phyloP scores from a whole-genome alignment of 495 filamentous ascomycete genomes.

The Haplographium delicatum region DNA sequence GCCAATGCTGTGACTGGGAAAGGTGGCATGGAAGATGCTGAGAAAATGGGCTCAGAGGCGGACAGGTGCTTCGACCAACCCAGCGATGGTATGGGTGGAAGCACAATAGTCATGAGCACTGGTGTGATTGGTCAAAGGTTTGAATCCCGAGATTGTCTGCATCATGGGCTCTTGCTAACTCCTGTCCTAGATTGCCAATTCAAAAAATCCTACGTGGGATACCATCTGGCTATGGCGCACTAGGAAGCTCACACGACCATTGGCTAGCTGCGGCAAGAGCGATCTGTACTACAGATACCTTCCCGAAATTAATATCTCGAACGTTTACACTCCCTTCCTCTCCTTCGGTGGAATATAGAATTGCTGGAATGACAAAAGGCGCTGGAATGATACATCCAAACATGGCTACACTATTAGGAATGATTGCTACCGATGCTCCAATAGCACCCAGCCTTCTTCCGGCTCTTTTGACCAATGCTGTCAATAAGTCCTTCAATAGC shows the following conservation, averaged over 20 bases:
- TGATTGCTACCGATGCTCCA: constrained; percentile 89
- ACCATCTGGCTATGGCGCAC: constrained; percentile 62
- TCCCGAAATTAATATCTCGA: constrained; percentile 88
- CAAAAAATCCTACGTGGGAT: constrained; percentile 82
- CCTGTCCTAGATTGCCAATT: constrained; percentile 64
- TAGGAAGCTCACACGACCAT: constrained; percentile 71
- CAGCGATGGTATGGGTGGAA: constrained; percentile 54
- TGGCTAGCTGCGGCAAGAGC: constrained; percentile 86
- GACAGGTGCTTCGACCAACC: constrained; percentile 54
- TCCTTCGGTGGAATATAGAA: constrained; percentile 65
- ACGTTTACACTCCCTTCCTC: constrained; percentile 83
- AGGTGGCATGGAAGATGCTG: constrained; percentile 83
- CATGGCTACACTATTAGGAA: constrained; percentile 94
- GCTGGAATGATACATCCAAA: constrained; percentile 99
- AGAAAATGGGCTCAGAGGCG: constrained; percentile 71
- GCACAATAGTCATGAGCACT: constrained; percentile 92
- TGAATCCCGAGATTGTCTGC: background rate
- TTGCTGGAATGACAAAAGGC: constrained; percentile 96
- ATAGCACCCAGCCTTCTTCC: constrained; percentile 65
- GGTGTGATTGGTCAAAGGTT: constrained; percentile 95
- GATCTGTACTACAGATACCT: constrained; percentile 98
- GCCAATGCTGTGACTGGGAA: constrained; percentile 97
- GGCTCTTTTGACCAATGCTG: constrained; percentile 64
- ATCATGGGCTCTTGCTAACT: background rate
- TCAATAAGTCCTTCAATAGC: constrained; percentile 87